Percentiles rank a stretch among this genome's conserved stretches.
Conservation (phyloP, 1,284 basidiomycete genomes). For the Hemileia vastatrix region DNA sequence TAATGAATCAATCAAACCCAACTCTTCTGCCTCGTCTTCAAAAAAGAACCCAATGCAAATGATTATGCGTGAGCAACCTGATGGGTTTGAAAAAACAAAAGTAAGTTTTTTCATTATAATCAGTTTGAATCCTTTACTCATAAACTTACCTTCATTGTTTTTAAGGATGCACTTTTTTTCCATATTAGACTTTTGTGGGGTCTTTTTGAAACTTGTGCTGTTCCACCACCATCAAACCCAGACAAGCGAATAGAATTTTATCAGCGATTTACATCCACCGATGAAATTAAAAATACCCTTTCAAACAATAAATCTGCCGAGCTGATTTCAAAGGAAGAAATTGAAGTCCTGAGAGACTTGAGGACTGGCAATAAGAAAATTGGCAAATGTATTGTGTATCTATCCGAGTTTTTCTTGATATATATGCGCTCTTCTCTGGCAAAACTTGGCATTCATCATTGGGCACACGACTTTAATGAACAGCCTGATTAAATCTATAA, state of each 20-base stretch:
- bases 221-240: background rate
- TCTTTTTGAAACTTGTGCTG: background rate
- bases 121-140: too few species aligned
- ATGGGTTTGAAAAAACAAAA: too few species aligned
- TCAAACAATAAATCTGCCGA: background rate
- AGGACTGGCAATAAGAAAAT: background rate
- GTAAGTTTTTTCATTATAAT: too few species aligned
- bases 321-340: background rate
- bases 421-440: background rate
- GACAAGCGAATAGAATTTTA: background rate
- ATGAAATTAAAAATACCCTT: background rate
- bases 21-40: too few species aligned
- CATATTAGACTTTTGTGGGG: background rate
- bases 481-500: background rate
- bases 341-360: background rate
- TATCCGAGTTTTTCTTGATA: background rate
- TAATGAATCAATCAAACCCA: too few species aligned
- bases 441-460: background rate
- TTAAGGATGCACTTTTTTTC: background rate
- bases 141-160: too few species aligned
- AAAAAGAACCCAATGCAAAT: too few species aligned
- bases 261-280: background rate
- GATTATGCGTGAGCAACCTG: too few species aligned
- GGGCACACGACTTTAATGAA: conserved; percentile 1
- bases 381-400: background rate